phyloP scores from a whole-genome alignment of 2,329 filamentous ascomycete genomes.

The Phaeosphaeriaceae sp. region DNA sequence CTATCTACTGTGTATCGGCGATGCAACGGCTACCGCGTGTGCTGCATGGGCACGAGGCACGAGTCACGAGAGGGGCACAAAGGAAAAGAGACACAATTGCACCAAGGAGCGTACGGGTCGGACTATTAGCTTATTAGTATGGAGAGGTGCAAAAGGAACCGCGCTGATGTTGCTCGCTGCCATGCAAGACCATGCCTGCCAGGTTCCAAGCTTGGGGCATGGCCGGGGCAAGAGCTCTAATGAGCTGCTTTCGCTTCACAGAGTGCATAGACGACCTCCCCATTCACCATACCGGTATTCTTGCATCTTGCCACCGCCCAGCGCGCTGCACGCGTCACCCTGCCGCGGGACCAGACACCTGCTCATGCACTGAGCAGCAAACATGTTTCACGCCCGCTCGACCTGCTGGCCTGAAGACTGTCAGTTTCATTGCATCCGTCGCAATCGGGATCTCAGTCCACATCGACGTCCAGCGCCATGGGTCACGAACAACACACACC shows the following conservation, averaged over 20 bases:
- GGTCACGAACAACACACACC: not conserved
- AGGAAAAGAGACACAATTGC: slow-evolving; percentile 2
- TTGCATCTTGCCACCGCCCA: slow-evolving; percentile 4
- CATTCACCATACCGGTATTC: slow-evolving; percentile 3
- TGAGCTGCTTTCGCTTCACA: slow-evolving; percentile 7
- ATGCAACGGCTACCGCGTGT: slow-evolving; percentile 1
- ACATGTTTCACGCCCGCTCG: slow-evolving; percentile 2
- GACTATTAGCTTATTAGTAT: not conserved
- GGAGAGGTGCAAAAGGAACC: slow-evolving; percentile 7
- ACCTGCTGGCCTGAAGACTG: not conserved
- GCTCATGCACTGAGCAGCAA: not conserved
- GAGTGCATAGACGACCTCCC: not conserved
- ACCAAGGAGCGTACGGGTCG: slow-evolving; percentile 4
- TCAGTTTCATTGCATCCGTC: slow-evolving; percentile 1
- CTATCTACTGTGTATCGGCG: not conserved
- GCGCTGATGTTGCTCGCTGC: slow-evolving; percentile 15
- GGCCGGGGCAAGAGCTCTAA: slow-evolving; percentile 1
- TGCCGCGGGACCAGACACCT: not conserved
- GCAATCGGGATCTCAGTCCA: not conserved
- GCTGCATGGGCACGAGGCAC: not conserved
- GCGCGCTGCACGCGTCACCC: slow-evolving; percentile 1
- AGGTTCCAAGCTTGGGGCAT: slow-evolving; percentile 12
- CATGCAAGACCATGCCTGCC: slow-evolving; percentile 10
- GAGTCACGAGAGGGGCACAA: not conserved
- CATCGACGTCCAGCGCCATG: not conserved